Conservation (phyloP, 805 yeast species). For the Monosporozyma aerobia region DNA sequence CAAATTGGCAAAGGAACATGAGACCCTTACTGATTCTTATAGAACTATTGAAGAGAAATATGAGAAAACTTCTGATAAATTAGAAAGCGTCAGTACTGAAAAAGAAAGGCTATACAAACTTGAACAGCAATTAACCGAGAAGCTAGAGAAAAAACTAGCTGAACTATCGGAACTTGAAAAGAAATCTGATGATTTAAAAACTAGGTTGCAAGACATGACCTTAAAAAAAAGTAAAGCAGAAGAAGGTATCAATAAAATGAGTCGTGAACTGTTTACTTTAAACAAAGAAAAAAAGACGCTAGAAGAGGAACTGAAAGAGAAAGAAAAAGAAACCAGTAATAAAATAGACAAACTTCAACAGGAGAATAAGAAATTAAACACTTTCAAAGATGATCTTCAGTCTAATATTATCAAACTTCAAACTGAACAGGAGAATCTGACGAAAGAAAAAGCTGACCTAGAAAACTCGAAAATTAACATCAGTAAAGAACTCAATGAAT, state of each 20-base stretch:
- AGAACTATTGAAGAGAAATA: constrained; percentile 1
- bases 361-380: constrained; percentile 14
- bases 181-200: constrained; percentile 18
- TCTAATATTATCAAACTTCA: not conserved
- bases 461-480: constrained; percentile 18
- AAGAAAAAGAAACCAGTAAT: constrained; percentile 39
- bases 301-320: constrained; percentile 34
- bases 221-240: constrained; percentile 57
- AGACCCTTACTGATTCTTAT: constrained; percentile 13
- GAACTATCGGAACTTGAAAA: constrained; percentile 10
- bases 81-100: constrained; percentile 18
- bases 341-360: constrained; percentile 18
- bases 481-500: constrained; percentile 19
- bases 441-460: constrained; percentile 4
- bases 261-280: constrained; percentile 64
- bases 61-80: constrained; percentile 8
- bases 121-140: constrained; percentile 30
- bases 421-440: constrained; percentile 6
- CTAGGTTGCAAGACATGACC: constrained; percentile 20
- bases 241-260: constrained; percentile 85
- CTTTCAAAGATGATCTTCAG: constrained; percentile 7
- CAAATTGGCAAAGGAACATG: constrained; percentile 1
- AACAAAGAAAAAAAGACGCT: constrained; percentile 48
- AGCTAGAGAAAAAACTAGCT: constrained; percentile 25
- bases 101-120: constrained; percentile 17